Evolutionary conservation across 2,329 filamentous ascomycete species (phyloP).

Genomic region (Teratosphaeria destructans): DNA sequence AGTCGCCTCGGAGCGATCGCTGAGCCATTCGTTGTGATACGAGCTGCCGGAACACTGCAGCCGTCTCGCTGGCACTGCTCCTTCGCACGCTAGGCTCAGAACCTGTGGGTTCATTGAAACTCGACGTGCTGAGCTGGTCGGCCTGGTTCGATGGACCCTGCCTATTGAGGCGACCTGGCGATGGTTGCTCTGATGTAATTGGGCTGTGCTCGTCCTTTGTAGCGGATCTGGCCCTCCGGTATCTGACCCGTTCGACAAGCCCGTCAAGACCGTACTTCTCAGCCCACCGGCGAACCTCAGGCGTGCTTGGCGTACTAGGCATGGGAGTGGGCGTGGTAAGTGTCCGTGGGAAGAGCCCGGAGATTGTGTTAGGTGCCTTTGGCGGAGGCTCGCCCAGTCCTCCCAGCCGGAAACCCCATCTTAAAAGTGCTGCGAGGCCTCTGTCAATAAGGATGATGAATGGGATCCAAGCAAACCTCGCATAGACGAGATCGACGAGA

Average conservation of each 20-base stretch:
- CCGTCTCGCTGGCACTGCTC: not conserved
- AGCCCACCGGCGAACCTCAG: not conserved
- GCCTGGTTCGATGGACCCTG: not conserved
- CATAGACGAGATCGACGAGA: not conserved
- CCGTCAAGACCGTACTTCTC: not conserved
- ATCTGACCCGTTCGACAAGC: not conserved
- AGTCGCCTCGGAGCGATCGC: not conserved
- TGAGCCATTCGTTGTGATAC: not conserved
- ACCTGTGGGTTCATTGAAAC: not conserved
- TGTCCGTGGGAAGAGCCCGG: not conserved
- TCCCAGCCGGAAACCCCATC: not conserved
- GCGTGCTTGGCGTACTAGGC: not conserved
- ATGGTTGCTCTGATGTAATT: not conserved
- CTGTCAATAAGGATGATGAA: not conserved
- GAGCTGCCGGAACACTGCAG: not conserved
- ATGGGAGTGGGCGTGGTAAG: not conserved
- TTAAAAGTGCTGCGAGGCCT: not conserved
- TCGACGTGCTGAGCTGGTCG: not conserved
- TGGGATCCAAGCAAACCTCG: not conserved
- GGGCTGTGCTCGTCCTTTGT: not conserved
- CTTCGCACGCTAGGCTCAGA: not conserved
- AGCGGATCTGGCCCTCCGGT: not conserved
- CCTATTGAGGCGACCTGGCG: not conserved
- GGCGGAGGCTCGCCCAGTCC: not conserved
- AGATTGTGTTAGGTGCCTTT: not conserved